Evolutionary conservation across 345 rosid genomes (phyloP), one percentile per base, ranked within the genome.

Genomic region (Brassica cretica): DNA sequence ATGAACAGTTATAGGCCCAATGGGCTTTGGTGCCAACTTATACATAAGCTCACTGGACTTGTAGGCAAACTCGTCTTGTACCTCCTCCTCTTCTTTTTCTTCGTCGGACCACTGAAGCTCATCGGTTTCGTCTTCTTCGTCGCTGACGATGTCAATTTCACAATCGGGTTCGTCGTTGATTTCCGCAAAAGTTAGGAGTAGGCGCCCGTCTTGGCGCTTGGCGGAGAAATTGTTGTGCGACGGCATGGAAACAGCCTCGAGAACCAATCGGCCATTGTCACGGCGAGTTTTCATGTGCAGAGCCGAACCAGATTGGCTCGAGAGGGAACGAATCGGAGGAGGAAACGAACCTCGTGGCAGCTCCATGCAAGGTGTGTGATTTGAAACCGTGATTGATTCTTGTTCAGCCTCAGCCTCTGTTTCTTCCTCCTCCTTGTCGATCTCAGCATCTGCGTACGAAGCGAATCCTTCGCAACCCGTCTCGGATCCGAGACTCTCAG

Each of bases 401-500:
- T 84, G 67, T 30, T 19, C 76, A 29, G 63, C 24, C 15, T 76
- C 81, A 66, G 29, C 24, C 37, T 78, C 24, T 60, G 60, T 6
- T 72, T 68, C 55, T 71, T 75, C 10, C n/a, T 41, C 53, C 53
- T 12, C 83, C 27, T 74, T 81, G 5, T 89, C 85, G 35, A 82
- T 83, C n/a, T 75, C 85, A 18, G 74, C 76, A 29, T 84, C 90
- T 1, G 93, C 84, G 69, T 83, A 71, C 0, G 90, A 89, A 39
- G 96, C 86, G 80, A 93, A 90, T 25, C 84, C 91, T 9, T 91
- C 97, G 6, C 93, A 93, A 29, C 97, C 99, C 8, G 97, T 90
- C 81, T 95, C 99, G 27, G 97, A 95, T 72, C 99, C 99, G n/a
- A 95, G 98, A 72, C 94, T 95, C 82, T 95, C 99, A 1, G 99